These are phyloP conservation scores for Citropsis articulata DNA, from an alignment of 345 rosid genomes.

Conservation along the genomic window DNA sequence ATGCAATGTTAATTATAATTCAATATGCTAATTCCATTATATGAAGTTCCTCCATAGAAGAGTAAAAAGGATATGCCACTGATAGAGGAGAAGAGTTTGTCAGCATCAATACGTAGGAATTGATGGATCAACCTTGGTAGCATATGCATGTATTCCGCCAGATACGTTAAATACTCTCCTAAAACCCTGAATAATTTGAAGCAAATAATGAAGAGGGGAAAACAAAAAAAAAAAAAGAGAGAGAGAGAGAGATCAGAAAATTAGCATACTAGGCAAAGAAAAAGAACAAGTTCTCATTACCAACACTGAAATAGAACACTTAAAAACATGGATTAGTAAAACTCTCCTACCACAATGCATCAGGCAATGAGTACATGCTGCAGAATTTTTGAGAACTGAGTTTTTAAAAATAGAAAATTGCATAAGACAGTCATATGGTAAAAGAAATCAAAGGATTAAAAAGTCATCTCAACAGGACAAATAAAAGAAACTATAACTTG, in stretches of 20 bases:
- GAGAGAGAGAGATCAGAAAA: not conserved
- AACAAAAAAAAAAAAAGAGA: not conserved
- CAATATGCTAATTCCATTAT: not conserved
- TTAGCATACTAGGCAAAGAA: not conserved
- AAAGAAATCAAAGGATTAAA: too few species aligned
- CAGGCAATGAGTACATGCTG: not conserved
- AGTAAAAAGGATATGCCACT: not conserved
- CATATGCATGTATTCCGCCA: conserved; percentile 85
- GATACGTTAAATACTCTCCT: conserved; percentile 64
- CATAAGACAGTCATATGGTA: too few species aligned
- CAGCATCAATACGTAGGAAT: conserved; percentile 66
- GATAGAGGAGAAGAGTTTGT: not conserved
- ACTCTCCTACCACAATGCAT: not conserved
- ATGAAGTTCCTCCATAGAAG: not conserved
- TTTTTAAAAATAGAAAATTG: too few species aligned
- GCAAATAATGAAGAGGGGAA: not conserved
- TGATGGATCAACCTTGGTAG: conserved; percentile 69
- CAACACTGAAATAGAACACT: not conserved
- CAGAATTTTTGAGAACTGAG: not conserved
- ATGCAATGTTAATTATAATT: not conserved
- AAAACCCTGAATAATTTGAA: conserved; percentile 59
- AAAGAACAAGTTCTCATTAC: not conserved
- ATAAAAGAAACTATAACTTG: too few species aligned
- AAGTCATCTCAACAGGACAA: too few species aligned
- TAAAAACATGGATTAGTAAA: not conserved